A percentile compares a stretch with the other conserved stretches of the same genome.
phyloP scores from a whole-genome alignment of 768 basidiomycete species.

The Hypholoma sublateritium region DNA sequence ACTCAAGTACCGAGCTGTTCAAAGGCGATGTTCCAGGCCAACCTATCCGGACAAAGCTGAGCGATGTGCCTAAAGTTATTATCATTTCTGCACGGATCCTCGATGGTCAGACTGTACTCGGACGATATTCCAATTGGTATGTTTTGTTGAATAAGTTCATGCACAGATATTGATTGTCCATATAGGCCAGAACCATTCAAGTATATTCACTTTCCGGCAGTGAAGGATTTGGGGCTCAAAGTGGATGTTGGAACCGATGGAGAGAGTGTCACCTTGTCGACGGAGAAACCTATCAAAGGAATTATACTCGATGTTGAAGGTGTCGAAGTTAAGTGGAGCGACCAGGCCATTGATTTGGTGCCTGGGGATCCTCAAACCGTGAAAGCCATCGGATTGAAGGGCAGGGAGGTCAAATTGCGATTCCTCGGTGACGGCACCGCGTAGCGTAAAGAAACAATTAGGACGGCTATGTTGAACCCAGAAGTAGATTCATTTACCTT shows the following conservation, averaged over 20 bases:
- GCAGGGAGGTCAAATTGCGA: slow-evolving; percentile 61
- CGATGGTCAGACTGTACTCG: slow-evolving; percentile 58
- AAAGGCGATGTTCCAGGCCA: slow-evolving; percentile 73
- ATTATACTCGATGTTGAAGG: slow-evolving; percentile 79
- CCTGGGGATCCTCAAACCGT: slow-evolving; percentile 82
- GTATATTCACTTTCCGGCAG: slow-evolving; percentile 78
- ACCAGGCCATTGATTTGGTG: slow-evolving; percentile 90
- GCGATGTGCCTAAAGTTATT: slow-evolving; percentile 64
- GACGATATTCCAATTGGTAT: slow-evolving; percentile 75
- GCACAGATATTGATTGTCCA: background rate
- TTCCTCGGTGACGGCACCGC: slow-evolving; percentile 79
- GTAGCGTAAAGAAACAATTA: slow-evolving; percentile 29
- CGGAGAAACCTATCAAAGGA: slow-evolving; percentile 80
- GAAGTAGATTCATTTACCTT: slow-evolving; percentile 7
- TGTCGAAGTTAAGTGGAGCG: slow-evolving; percentile 74
- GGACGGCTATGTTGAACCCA: background rate
- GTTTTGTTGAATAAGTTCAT: slow-evolving; percentile 20
- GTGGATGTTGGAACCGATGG: slow-evolving; percentile 52
- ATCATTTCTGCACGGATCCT: slow-evolving; percentile 72
- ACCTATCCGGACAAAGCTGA: slow-evolving; percentile 60
- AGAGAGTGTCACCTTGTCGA: slow-evolving; percentile 56
- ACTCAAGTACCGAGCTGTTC: slow-evolving; percentile 84
- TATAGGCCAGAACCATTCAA: slow-evolving; percentile 94
- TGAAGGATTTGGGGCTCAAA: slow-evolving; percentile 56
- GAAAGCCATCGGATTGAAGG: slow-evolving; percentile 61